Conservation (phyloP, 169 alveolate species). For the Cryptosporidium canis region DNA sequence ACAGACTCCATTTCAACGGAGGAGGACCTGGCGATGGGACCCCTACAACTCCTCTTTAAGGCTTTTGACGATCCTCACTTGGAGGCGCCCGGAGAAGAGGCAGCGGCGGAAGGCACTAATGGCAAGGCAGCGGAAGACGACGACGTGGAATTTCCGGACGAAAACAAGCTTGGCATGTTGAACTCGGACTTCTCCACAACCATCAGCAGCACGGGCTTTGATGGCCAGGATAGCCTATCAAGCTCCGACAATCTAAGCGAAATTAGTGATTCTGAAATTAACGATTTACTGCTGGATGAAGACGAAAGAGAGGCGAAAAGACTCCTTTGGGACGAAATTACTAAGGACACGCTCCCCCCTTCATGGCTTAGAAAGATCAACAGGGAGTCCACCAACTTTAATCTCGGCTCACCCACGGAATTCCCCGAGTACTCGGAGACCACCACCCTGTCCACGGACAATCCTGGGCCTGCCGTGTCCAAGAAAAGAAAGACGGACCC, state of each 20-base stretch:
- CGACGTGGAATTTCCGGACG: neutral
- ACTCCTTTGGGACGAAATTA: constrained; percentile 88
- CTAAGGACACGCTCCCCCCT: constrained; percentile 83
- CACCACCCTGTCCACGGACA: neutral
- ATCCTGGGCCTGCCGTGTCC: neutral
- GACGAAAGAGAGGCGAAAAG: constrained; percentile 82
- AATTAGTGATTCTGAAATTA: constrained; percentile 77
- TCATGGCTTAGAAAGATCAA: constrained; percentile 78
- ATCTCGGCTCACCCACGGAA: neutral
- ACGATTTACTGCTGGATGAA: constrained; percentile 81
- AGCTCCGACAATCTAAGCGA: constrained; percentile 75
- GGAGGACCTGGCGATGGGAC: constrained; percentile 70
- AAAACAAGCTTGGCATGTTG: neutral
- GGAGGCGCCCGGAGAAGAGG: neutral
- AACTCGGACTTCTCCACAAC: neutral
- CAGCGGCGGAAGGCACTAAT: neutral
- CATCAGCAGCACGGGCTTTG: neutral
- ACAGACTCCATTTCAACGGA: neutral
- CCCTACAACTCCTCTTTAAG: constrained; percentile 38
- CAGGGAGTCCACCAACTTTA: neutral
- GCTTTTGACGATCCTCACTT: constrained; percentile 8
- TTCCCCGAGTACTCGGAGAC: neutral
- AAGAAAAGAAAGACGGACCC: constrained; percentile 2
- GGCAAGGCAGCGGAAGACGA: neutral
- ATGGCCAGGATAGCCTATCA: neutral